Percentiles rank a stretch among this genome's conserved stretches.
Evolutionary conservation across 2,329 filamentous ascomycete genomes (phyloP).

Genomic region (Penicillium sp.): DNA sequence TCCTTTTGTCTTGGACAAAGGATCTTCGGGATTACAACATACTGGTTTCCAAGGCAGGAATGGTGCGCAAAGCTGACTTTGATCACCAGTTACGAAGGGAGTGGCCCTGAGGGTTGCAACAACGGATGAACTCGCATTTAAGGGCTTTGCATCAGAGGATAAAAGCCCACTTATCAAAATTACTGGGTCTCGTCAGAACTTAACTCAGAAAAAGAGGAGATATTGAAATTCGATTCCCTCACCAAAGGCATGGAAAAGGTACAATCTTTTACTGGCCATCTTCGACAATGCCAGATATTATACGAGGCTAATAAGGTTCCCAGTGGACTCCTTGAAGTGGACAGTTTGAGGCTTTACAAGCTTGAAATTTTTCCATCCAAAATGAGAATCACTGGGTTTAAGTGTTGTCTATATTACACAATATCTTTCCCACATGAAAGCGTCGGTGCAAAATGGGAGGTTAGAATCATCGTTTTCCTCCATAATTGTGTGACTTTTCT

Average conservation of each 20-base stretch:
- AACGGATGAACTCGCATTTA: conserved; percentile 3
- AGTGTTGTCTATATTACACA: background rate
- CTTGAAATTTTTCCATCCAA: background rate
- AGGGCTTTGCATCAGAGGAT: conserved; percentile 4
- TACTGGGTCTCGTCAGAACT: background rate
- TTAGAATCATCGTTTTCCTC: background rate
- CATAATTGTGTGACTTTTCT: conserved; percentile 6
- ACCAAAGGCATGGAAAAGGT: conserved; percentile 1
- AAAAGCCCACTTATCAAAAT: background rate
- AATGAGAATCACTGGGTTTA: background rate
- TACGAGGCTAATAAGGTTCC: conserved; percentile 1
- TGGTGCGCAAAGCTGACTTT: conserved; percentile 3
- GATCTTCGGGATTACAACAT: background rate
- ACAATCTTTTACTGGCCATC: conserved; percentile 4
- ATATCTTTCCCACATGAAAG: conserved; percentile 5
- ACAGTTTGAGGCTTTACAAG: background rate
- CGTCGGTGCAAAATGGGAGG: background rate
- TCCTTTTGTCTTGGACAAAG: background rate
- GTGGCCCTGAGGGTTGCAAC: conserved; percentile 1
- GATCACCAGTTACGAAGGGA: background rate
- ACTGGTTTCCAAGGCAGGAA: conserved; percentile 11
- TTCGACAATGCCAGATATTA: background rate
- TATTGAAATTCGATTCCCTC: background rate
- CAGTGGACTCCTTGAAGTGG: background rate
- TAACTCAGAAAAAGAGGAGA: background rate